Percentiles rank a stretch among this genome's conserved stretches.
Conservation (phyloP, 2,329 filamentous ascomycete genomes). For the Neofusicoccum parvum region DNA sequence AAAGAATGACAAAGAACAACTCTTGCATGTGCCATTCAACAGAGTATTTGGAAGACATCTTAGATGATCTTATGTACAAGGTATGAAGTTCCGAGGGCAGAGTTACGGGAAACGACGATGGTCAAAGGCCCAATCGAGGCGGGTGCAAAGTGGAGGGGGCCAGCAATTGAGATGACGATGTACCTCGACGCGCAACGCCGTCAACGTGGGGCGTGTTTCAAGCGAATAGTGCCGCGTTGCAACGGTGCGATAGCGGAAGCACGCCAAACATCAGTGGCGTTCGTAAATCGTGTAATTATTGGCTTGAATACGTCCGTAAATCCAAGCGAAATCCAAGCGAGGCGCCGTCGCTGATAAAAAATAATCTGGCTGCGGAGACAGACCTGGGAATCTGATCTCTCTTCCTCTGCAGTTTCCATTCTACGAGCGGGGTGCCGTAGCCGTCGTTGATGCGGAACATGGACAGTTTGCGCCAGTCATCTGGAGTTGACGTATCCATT, state of each 20-base stretch:
- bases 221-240: background rate
- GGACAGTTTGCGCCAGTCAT: too few relatives aligned
- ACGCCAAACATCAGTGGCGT: slow-evolving; percentile 6
- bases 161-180: background rate
- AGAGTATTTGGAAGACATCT: background rate
- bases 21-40: too few relatives aligned
- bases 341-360: background rate
- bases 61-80: background rate
- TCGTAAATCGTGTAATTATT: background rate
- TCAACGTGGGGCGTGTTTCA: background rate
- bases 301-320: background rate
- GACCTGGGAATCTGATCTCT: background rate
- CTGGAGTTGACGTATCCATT: too few relatives aligned
- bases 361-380: background rate
- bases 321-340: background rate
- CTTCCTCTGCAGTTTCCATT: background rate
- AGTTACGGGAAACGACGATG: background rate
- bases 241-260: slow-evolving; percentile 9
- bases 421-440: too few relatives aligned
- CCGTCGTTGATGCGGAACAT: too few relatives aligned
- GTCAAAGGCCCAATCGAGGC: background rate
- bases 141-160: background rate
- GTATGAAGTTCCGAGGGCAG: too few relatives aligned
- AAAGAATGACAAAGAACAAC: too few relatives aligned
- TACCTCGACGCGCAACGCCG: background rate